These are phyloP conservation scores for Cladophialophora immunda DNA, from an alignment of 2,329 filamentous ascomycete species.

Conservation along the genomic window DNA sequence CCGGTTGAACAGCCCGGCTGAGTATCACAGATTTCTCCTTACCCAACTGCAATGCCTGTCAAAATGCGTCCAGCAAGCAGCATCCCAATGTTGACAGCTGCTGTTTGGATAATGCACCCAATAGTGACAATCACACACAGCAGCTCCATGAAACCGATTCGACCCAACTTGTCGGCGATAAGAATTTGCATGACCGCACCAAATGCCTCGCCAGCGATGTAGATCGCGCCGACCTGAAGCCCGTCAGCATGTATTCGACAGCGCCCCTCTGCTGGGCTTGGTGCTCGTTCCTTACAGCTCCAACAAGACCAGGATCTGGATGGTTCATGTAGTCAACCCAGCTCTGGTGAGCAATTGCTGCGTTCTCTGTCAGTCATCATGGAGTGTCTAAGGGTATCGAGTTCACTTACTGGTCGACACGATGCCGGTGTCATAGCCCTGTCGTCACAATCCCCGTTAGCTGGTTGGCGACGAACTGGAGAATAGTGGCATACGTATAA, in stretches of 20 bases:
- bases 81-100: conserved; percentile 62
- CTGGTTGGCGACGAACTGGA: too few species aligned
- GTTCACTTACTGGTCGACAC: conserved; percentile 61
- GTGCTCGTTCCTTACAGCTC: conserved; percentile 27
- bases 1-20: too few species aligned
- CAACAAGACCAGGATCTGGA: conserved; percentile 45
- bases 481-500: too few species aligned
- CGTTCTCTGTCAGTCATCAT: conserved; percentile 35
- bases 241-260: background rate
- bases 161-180: conserved; percentile 62
- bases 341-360: conserved; percentile 65
- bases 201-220: conserved; percentile 67
- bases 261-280: too few species aligned
- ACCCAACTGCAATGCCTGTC: conserved; percentile 79
- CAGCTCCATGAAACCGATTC: conserved; percentile 56
- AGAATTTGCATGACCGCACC: conserved; percentile 63
- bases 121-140: conserved; percentile 76
- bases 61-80: conserved; percentile 77
- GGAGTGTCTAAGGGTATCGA: conserved; percentile 46
- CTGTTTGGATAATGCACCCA: conserved; percentile 73
- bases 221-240: conserved; percentile 65
- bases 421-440: conserved; percentile 69
- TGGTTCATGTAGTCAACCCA: conserved; percentile 68
- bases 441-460: too few species aligned
- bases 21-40: too few species aligned